phyloP scores from a whole-genome alignment of 2,329 filamentous ascomycete genomes.

The Davidsoniella virescens region DNA sequence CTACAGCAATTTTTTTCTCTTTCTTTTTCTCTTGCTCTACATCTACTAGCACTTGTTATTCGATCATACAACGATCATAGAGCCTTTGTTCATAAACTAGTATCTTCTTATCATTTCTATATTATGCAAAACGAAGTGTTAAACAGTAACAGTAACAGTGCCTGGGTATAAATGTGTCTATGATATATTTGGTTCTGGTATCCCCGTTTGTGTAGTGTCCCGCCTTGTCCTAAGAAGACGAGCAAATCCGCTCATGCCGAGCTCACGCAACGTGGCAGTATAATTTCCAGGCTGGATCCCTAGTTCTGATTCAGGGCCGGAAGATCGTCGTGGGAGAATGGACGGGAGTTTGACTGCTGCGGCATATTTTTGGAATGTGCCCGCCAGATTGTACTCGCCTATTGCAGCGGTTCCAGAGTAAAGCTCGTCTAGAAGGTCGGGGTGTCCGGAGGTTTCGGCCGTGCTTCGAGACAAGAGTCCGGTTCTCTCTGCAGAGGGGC shows the following conservation, averaged over 20 bases:
- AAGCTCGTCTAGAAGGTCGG: constrained; percentile 23
- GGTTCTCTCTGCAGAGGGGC: neutral
- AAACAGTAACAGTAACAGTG: neutral
- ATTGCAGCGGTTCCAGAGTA: constrained; percentile 39
- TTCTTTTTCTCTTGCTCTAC: constrained; percentile 3
- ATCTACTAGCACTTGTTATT: neutral
- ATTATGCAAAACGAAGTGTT: neutral
- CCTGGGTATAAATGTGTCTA: constrained; percentile 4
- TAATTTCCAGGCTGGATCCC: constrained; percentile 4
- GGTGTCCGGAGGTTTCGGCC: neutral
- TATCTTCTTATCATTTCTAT: constrained; percentile 1
- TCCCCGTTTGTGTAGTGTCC: neutral
- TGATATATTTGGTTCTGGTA: neutral
- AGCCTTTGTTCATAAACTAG: neutral
- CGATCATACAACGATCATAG: neutral
- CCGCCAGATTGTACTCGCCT: constrained; percentile 35
- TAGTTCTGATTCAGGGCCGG: neutral
- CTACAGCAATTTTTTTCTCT: neutral
- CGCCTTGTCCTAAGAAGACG: constrained; percentile 2
- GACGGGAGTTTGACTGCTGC: constrained; percentile 6
- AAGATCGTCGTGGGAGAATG: neutral
- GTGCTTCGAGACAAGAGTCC: neutral
- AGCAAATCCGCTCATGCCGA: constrained; percentile 4
- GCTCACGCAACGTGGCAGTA: constrained; percentile 5
- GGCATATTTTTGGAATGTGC: constrained; percentile 20